Conservation (phyloP, 768 basidiomycete genomes). For the Suillus spraguei region DNA sequence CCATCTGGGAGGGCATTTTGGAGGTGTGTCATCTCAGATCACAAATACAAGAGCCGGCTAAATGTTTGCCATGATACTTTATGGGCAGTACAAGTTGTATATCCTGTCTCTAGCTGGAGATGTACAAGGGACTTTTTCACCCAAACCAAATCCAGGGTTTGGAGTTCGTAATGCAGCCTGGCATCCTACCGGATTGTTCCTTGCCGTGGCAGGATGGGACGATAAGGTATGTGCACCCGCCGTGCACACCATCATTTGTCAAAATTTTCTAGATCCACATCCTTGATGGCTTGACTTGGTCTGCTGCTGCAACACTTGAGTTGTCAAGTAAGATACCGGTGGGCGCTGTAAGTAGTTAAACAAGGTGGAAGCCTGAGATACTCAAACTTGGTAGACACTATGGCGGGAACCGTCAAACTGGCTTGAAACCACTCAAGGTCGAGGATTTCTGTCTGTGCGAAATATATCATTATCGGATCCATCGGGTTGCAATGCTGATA, state of each 20-base stretch:
- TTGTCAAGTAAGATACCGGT: slow-evolving; percentile 57
- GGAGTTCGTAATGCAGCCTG: slow-evolving; percentile 80
- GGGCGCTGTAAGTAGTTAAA: slow-evolving; percentile 49
- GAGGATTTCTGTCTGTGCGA: slow-evolving; percentile 87
- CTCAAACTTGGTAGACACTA: slow-evolving; percentile 50
- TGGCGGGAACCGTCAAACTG: slow-evolving; percentile 90
- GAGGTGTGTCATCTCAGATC: slow-evolving; percentile 51
- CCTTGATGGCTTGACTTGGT: slow-evolving; percentile 78
- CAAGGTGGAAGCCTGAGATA: background rate
- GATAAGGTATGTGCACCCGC: slow-evolving; percentile 60
- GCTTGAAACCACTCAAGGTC: slow-evolving; percentile 81
- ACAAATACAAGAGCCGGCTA: background rate
- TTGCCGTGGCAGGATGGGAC: slow-evolving; percentile 87
- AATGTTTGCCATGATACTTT: slow-evolving; percentile 9
- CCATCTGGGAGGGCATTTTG: slow-evolving; percentile 84
- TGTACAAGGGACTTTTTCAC: slow-evolving; percentile 65
- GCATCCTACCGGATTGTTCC: slow-evolving; percentile 85
- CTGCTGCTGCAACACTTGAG: slow-evolving; percentile 62
- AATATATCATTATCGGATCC: background rate
- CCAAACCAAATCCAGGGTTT: slow-evolving; percentile 77
- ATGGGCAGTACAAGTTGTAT: slow-evolving; percentile 70
- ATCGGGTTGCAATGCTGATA: slow-evolving; percentile 8
- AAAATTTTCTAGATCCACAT: slow-evolving; percentile 60
- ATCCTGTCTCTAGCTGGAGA: slow-evolving; percentile 70
- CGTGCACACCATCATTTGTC: slow-evolving; percentile 5